A percentile compares a stretch with the other conserved stretches of the same genome.
Conservation (phyloP, 495 filamentous ascomycete genomes). For the Xylaria curta region DNA sequence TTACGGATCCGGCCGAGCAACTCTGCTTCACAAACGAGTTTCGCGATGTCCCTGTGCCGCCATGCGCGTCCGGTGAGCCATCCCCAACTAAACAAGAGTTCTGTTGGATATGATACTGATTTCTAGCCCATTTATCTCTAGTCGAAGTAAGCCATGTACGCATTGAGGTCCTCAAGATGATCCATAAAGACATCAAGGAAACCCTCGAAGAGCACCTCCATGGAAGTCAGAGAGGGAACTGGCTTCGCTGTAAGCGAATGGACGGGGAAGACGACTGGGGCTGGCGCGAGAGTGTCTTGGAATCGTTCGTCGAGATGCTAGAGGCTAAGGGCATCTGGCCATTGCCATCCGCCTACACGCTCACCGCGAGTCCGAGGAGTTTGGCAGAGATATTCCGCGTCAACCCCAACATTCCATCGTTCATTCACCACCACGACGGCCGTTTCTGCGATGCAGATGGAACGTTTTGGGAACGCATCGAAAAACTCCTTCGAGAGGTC, state of each 20-base stretch:
- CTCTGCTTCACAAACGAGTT: slow-evolving; percentile 8
- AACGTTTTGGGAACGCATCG: slow-evolving; percentile 16
- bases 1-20: slow-evolving; percentile 15
- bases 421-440: slow-evolving; percentile 3
- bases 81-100: background rate
- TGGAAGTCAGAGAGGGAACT: background rate
- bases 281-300: slow-evolving; percentile 6
- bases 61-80: slow-evolving; percentile 13
- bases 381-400: slow-evolving; percentile 17
- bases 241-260: slow-evolving; percentile 5
- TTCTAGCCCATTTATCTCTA: background rate
- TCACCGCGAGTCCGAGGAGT: slow-evolving; percentile 10
- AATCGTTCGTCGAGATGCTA: slow-evolving; percentile 7
- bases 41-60: slow-evolving; percentile 5
- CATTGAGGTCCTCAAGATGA: slow-evolving; percentile 7
- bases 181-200: slow-evolving; percentile 11
- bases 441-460: slow-evolving; percentile 6
- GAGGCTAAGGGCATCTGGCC: slow-evolving; percentile 18
- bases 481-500: slow-evolving; percentile 5
- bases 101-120: slow-evolving; percentile 1
- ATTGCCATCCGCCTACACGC: background rate
- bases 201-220: slow-evolving; percentile 20
- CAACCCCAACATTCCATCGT: slow-evolving; percentile 21
- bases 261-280: slow-evolving; percentile 8
- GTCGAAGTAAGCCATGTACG: slow-evolving; percentile 17